Percentiles rank a stretch among this genome's conserved stretches.
Conservation (phyloP, 2,329 filamentous ascomycete species). For the Ploettnerulaceae sp. region DNA sequence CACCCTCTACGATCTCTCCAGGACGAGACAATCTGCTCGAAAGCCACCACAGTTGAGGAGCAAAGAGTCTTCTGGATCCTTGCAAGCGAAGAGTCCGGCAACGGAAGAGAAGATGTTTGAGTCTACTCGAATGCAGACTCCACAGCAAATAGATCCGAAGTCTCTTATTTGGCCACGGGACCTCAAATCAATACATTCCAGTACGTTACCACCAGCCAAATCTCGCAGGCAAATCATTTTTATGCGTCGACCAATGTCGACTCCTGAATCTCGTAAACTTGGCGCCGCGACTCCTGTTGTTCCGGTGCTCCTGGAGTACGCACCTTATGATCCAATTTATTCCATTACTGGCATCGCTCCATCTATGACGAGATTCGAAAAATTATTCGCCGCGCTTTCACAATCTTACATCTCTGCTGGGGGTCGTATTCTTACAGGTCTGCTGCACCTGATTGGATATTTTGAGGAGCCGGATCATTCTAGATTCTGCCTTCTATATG, state of each 20-base stretch:
- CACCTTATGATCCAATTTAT: slow-evolving; percentile 57
- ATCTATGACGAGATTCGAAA: slow-evolving; percentile 60
- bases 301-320: slow-evolving; percentile 67
- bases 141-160: slow-evolving; percentile 53
- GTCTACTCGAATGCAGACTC: slow-evolving; percentile 56
- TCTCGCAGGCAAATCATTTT: slow-evolving; percentile 36
- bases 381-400: slow-evolving; percentile 51
- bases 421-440: slow-evolving; percentile 55
- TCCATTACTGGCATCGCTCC: slow-evolving; percentile 58
- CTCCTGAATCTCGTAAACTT: slow-evolving; percentile 23
- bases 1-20: slow-evolving; percentile 71
- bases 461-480: slow-evolving; percentile 69
- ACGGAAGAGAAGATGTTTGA: slow-evolving; percentile 43
- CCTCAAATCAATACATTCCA: slow-evolving; percentile 27
- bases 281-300: slow-evolving; percentile 23
- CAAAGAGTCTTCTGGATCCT: slow-evolving; percentile 17
- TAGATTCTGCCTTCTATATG: slow-evolving; percentile 69
- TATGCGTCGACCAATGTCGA: slow-evolving; percentile 28
- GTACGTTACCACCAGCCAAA: slow-evolving; percentile 28
- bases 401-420: slow-evolving; percentile 40
- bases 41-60: slow-evolving; percentile 19
- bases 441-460: slow-evolving; percentile 60
- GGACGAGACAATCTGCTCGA: slow-evolving; percentile 48
- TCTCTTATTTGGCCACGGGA: slow-evolving; percentile 43
- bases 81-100: slow-evolving; percentile 26